Conservation (phyloP, 2,329 filamentous ascomycete species). For the Apiospora sp. region DNA sequence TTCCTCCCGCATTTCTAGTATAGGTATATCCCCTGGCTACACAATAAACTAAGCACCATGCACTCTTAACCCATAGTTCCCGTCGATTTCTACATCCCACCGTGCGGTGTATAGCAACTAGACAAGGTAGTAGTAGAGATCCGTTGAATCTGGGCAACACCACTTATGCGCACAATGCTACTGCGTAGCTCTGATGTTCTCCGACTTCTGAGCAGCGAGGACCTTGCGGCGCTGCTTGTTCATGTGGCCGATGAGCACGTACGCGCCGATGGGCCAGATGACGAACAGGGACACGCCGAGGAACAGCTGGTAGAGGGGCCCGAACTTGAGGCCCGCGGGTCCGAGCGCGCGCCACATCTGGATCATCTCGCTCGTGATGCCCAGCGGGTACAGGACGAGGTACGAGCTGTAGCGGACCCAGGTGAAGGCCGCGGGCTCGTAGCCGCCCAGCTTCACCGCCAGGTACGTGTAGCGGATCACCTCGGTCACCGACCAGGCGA, state of each 20-base stretch:
- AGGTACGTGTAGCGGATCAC: conserved; percentile 95
- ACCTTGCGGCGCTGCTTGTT: conserved; percentile 87
- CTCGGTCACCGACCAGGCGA: conserved; percentile 91
- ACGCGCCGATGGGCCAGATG: conserved; percentile 82
- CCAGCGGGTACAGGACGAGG: conserved; percentile 89
- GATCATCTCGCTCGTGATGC: conserved; percentile 86
- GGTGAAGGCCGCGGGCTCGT: conserved; percentile 70
- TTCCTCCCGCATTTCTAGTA: neutral
- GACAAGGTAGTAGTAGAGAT: neutral
- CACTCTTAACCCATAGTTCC: neutral
- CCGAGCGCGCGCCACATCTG: conserved; percentile 76
- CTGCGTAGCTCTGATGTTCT: conserved; percentile 39
- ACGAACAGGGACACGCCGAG: conserved; percentile 78
- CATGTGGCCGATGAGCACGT: conserved; percentile 94
- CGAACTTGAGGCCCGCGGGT: conserved; percentile 58
- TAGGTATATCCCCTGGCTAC: neutral
- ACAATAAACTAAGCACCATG: neutral
- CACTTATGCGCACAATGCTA: neutral
- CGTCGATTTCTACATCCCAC: neutral
- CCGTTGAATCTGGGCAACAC: neutral
- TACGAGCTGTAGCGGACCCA: conserved; percentile 95
- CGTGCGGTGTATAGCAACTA: neutral
- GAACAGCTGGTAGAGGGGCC: conserved; percentile 67
- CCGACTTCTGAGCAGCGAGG: conserved; percentile 66
- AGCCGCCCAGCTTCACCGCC: conserved; percentile 71